Percentiles rank a stretch among this genome's conserved stretches.
These are phyloP conservation scores for Mortierella sp. DNA, from an alignment of 371 early-diverging fungal species.

Conservation along the genomic window DNA sequence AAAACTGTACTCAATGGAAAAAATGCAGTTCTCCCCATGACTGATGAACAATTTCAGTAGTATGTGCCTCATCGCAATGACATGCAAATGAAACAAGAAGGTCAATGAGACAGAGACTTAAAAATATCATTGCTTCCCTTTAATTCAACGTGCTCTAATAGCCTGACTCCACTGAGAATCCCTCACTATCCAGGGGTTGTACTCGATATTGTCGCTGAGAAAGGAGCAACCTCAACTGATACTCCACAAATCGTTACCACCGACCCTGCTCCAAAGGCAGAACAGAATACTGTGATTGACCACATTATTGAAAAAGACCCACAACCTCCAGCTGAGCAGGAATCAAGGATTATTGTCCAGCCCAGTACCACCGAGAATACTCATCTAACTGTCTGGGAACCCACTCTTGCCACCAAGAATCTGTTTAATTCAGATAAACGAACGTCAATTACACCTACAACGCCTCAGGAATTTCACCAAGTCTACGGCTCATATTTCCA, in stretches of 20 bases:
- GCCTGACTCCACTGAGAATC: slow-evolving; percentile 7
- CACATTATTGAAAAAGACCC: background rate
- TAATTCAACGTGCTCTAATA: background rate
- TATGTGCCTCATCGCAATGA: background rate
- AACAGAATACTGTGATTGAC: background rate
- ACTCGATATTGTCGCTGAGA: slow-evolving; percentile 3
- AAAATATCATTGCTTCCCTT: background rate
- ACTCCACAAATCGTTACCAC: too few relatives aligned
- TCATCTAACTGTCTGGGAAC: background rate
- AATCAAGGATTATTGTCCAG: too few relatives aligned
- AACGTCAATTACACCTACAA: too few relatives aligned
- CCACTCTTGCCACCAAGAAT: background rate
- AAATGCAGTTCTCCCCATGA: slow-evolving; percentile 6
- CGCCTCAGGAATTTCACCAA: background rate
- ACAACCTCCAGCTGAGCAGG: too few relatives aligned
- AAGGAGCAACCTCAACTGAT: background rate
- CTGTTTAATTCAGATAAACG: background rate
- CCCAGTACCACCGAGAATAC: background rate
- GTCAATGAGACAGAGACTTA: background rate
- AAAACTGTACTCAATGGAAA: slow-evolving; percentile 2
- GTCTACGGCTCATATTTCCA: slow-evolving; percentile 2
- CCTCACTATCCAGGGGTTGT: slow-evolving; percentile 1
- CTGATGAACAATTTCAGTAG: slow-evolving; percentile 7
- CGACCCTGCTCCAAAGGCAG: background rate
- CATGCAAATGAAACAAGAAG: too few relatives aligned